Evolutionary conservation across 2,329 filamentous ascomycete species (phyloP), one percentile per base, ranked within the genome.

Genomic region (Chaetomium strumarium): DNA sequence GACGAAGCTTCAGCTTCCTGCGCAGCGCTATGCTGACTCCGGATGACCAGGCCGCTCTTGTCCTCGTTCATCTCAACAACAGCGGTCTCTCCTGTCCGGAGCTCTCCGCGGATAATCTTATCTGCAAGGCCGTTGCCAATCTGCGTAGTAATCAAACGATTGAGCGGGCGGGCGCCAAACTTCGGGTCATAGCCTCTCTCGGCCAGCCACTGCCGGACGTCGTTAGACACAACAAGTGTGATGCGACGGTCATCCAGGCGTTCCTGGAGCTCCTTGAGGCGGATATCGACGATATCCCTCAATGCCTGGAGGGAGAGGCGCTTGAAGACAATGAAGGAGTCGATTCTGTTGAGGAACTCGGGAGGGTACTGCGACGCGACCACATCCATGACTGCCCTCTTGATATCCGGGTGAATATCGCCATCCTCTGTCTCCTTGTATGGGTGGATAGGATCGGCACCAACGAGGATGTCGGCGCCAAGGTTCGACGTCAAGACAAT

Each of bases 321-420:
- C 71, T 91, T 92, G 77, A 97, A 97, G 65, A 97, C 75, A 67
- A 97, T 96, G 73, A 97, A 96, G 56, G 95, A 92, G 69, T 97
- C 92, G 57, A 97, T 90, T 17, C 93, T 83, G 72, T 99, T 97
- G 58, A 97, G 79, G 76, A 97, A 99, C 67, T 97, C 93, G 3
- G 93, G 93, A 5, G 92, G 84, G 66, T 96, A 85, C 47, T 73
- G 76, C 9, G 76, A 70, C 16, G 85, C 77, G 1, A 97, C 91
- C 14, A 95, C 84, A 63, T 95, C 88, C 84, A 97, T 90, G 49
- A 97, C 91, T 0, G 88, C 84, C 53, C 80, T 76, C 63, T 89
- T 89, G 43, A 91, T 81, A 0, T 82, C 80, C 0, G 83, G 78
- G 14, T 86, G 83, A 52, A 97, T 84, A 31, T 88, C 83, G 38